Base-by-base conservation (phyloP, 2,329 filamentous ascomycete species). In the Cytospora schulzeri region DNA sequence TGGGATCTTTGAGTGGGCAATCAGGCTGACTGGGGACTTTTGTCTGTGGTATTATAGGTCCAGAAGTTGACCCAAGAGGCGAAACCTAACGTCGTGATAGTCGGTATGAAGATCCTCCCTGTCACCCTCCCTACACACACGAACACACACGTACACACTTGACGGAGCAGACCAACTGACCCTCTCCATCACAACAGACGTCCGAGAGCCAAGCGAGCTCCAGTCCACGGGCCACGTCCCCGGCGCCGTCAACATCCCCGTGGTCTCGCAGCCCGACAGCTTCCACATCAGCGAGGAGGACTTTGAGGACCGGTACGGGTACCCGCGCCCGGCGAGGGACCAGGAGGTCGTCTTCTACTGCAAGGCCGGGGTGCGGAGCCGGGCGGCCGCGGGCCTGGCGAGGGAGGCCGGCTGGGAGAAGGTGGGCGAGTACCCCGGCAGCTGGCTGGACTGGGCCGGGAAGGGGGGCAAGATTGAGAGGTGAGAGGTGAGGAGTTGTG, bases 351-450 rank as follows among this genome's bases (percentile, higher is more conserved):
- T 98, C 4, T 95, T 98, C 72, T 98, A 97, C 77, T 99, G 95
- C 79, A 96, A 92, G 79, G 89, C 93, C 0, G 95, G 95, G 2
- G 91, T 98, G 68, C 83, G 95, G 73, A 92, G 91, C 70, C 81
- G 83, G 54, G 86, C 91, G 0, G 93, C 93, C 8, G 93, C 93
- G 8, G 83, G 85, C 68, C 76, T 97, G 75, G 95, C 95, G 33
- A 81, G 82, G 70, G 84, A 91, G 73, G 89, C 88, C 2, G 94
- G 94, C 12, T 98, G 91, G 83, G 77, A 78, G 57, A 85, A 83
- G 9, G 86, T 91, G 0, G 86, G 86, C 24, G 90, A 93, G 78
- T 94, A 92, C 73, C 80, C 83, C 2, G 91, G 91, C 1, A 91
- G 88, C 73, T 93, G 89, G 89, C 56, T 91, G 68, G 94, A 98